Evolutionary conservation across 2,329 filamentous ascomycete species (phyloP).

Genomic region (Chrysoporthe puriensis): DNA sequence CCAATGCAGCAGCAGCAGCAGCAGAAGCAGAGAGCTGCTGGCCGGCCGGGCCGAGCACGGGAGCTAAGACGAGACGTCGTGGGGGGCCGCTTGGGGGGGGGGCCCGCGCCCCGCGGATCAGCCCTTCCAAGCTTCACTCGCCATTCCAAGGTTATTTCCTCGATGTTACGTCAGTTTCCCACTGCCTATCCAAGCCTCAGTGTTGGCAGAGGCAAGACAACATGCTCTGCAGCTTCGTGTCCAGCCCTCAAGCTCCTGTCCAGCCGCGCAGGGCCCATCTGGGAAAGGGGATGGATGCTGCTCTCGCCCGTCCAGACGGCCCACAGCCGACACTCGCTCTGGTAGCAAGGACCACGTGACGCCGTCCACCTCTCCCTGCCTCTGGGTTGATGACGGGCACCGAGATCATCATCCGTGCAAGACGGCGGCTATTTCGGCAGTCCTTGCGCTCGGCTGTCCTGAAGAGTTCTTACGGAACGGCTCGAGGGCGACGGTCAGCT

Average conservation of each 20-base stretch:
- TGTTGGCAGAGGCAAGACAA: too few relatives aligned
- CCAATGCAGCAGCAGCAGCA: background rate
- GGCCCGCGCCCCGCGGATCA: background rate
- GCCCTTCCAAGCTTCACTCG: background rate
- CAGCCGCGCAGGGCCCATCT: too few relatives aligned
- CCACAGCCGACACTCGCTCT: background rate
- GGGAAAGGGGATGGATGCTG: background rate
- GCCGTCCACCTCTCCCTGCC: background rate
- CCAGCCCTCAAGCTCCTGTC: background rate
- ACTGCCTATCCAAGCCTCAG: too few relatives aligned
- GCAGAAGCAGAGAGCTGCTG: too few relatives aligned
- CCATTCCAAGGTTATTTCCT: too few relatives aligned
- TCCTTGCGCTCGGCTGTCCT: too few relatives aligned
- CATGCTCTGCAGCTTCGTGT: background rate
- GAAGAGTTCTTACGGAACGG: too few relatives aligned
- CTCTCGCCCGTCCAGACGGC: background rate
- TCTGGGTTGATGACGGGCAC: background rate
- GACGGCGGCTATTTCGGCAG: too few relatives aligned
- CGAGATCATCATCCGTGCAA: background rate
- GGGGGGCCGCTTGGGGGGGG: background rate
- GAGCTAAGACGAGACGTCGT: background rate
- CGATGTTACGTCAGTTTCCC: too few relatives aligned
- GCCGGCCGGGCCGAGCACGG: constrained; percentile 7
- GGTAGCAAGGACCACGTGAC: background rate
- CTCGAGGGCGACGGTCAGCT: too few relatives aligned